Evolutionary conservation across 2,329 filamentous ascomycete species (phyloP).

Genomic region (Phoma sp.): DNA sequence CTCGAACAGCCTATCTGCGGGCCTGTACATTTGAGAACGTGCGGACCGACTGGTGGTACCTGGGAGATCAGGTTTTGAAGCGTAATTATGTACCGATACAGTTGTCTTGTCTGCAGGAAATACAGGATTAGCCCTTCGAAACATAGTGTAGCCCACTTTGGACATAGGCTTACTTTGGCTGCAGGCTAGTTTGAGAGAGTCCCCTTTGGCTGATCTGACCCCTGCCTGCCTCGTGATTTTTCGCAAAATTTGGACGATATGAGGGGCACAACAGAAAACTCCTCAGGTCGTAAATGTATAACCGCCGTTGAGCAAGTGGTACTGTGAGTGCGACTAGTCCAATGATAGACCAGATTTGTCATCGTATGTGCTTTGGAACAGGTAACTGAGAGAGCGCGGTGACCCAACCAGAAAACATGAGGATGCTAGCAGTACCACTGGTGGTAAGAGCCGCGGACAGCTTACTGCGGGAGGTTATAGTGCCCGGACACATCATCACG

Average conservation of each 20-base stretch:
- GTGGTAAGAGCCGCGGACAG: neutral
- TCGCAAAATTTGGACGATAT: neutral
- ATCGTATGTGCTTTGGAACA: constrained; percentile 6
- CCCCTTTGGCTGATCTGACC: neutral
- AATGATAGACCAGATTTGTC: constrained; percentile 2
- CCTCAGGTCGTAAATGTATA: neutral
- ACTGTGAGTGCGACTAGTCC: neutral
- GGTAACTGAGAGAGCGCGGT: neutral
- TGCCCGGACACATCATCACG: neutral
- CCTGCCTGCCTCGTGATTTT: constrained; percentile 2
- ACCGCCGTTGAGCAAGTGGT: neutral
- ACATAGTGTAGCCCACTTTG: neutral
- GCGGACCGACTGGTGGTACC: constrained; percentile 2
- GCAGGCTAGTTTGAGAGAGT: constrained; percentile 1
- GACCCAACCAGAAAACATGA: neutral
- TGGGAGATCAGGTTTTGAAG: neutral
- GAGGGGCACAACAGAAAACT: constrained; percentile 2
- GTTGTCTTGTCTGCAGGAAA: neutral
- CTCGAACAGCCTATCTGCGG: neutral
- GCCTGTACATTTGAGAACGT: constrained; percentile 3
- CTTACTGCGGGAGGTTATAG: too few relatives aligned
- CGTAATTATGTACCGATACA: neutral
- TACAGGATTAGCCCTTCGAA: neutral
- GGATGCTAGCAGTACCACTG: neutral
- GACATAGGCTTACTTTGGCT: constrained; percentile 12